phyloP scores from a whole-genome alignment of 176 grass and related monocot genomes.

The Carex littledalei region DNA sequence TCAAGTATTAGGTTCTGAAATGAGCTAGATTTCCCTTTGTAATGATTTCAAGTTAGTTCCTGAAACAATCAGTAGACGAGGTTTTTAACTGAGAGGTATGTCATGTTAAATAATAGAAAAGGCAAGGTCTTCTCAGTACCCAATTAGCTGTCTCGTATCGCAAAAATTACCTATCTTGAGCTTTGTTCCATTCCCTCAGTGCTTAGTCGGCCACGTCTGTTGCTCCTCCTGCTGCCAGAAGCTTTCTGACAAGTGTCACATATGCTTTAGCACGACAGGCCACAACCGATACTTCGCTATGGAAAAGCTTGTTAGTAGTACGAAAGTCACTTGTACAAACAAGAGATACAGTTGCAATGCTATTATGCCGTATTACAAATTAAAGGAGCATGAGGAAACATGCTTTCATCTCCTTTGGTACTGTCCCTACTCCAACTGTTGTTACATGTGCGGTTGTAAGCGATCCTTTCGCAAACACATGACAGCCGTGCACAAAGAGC shows the following conservation, averaged over 20 bases:
- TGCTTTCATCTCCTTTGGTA: slow-evolving; percentile 28
- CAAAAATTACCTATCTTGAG: not conserved
- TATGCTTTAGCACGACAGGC: slow-evolving; percentile 18
- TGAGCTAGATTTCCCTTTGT: not conserved
- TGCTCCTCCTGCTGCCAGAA: slow-evolving; percentile 30
- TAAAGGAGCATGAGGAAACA: slow-evolving; percentile 20
- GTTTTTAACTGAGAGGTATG: no score
- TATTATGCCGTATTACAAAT: slow-evolving; percentile 26
- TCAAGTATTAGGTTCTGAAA: no score
- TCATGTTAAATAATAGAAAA: no score
- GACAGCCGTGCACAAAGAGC: not conserved
- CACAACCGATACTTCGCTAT: slow-evolving; percentile 34
- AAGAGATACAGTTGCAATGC: slow-evolving; percentile 19
- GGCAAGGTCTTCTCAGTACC: no score
- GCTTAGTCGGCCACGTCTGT: slow-evolving; percentile 25
- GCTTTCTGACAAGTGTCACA: slow-evolving; percentile 24
- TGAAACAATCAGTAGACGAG: not conserved
- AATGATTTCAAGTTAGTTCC: not conserved
- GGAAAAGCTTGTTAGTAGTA: slow-evolving; percentile 28
- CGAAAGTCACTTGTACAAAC: slow-evolving; percentile 30
- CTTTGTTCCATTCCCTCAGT: slow-evolving; percentile 10
- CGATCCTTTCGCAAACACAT: slow-evolving; percentile 6
- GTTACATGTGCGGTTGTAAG: not conserved
- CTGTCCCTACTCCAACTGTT: slow-evolving; percentile 20
- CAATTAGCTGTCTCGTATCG: not conserved